Base-by-base conservation (phyloP, 495 filamentous ascomycete genomes). In the Paragyromitra xinjiangensis region DNA sequence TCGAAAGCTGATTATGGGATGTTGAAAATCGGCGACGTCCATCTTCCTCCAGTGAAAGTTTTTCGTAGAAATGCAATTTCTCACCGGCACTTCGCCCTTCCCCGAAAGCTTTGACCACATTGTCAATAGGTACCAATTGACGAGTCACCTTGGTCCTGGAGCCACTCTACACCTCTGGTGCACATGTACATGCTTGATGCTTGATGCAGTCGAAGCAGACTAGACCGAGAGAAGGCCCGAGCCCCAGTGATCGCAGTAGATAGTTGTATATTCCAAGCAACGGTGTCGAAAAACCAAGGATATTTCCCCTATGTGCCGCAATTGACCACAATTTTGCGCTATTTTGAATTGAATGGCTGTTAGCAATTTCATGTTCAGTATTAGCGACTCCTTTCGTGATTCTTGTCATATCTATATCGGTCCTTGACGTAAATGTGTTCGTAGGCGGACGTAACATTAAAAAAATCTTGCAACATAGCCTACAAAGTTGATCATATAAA, bases 101-200 rank as follows among this genome's bases (percentile, higher is more conserved):
- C 40, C 69, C 42, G 6, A 66, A 77, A 73, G 61, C 69, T 73
- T 77, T 65, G 66, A 42, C 71, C 29, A 73, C 34, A 77, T 73
- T 77, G 39, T 65, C 50, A 73, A 66, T 64, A 73, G 45, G 24
- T 72, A 73, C 69, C 73, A 72, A 45, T 65, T 76, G 73, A 76
- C 69, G 66, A 66, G 69, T 73, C 69, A 73, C 61, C 67, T 65
- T 71, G 50, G 19, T 59, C 58, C 67, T 64, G 29, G 26, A 59
- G 69, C 68, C 44, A 62, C 56, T 44, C 22, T 51, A 66, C 64
- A 39, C n/a, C 14, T 53, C n/a, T 53, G 9, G 39, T 59, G 51
- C 50, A 65, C 34, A 65, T 45, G 73, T 71, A 72, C 51, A 66
- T 73, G 59, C 70, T 65, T 73, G 50, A 66, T 73, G 59, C 70